phyloP scores from a whole-genome alignment of 768 basidiomycete genomes.

The Exsudoporus frostii region DNA sequence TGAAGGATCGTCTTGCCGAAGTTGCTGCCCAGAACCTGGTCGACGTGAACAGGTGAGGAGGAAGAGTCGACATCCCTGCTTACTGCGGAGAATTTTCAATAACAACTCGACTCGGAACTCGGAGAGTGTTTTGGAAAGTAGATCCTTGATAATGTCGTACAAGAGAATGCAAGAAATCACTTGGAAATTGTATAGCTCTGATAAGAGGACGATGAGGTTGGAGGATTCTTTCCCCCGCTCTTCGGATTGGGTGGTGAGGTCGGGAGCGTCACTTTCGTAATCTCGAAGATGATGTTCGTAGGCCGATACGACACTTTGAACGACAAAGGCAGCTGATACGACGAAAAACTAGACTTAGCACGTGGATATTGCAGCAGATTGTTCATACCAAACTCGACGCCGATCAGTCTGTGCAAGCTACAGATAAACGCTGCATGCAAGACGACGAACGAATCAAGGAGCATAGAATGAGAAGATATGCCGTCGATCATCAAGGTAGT shows the following conservation, averaged over 20 bases:
- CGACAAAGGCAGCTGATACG: conserved; percentile 70
- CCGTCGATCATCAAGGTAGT: conserved; percentile 75
- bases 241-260: conserved; percentile 27
- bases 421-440: conserved; percentile 85
- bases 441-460: conserved; percentile 87
- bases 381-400: conserved; percentile 83
- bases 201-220: conserved; percentile 83
- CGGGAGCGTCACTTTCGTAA: conserved; percentile 14
- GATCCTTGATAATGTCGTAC: conserved; percentile 81
- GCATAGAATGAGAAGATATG: conserved; percentile 74
- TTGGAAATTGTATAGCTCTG: conserved; percentile 95
- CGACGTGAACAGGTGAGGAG: conserved; percentile 6
- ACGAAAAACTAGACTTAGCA: neutral
- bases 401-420: conserved; percentile 74
- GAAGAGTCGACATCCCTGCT: conserved; percentile 19
- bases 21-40: conserved; percentile 85
- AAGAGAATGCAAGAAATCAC: conserved; percentile 86
- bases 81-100: conserved; percentile 81
- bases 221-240: conserved; percentile 79
- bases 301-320: conserved; percentile 64
- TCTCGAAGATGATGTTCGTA: conserved; percentile 61
- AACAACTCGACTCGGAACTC: conserved; percentile 87
- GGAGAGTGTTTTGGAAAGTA: conserved; percentile 60
- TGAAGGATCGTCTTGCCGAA: conserved; percentile 88
- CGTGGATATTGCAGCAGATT: neutral